phyloP scores from a whole-genome alignment of 73 alveolate species.

The Paramecium biaurelia region DNA sequence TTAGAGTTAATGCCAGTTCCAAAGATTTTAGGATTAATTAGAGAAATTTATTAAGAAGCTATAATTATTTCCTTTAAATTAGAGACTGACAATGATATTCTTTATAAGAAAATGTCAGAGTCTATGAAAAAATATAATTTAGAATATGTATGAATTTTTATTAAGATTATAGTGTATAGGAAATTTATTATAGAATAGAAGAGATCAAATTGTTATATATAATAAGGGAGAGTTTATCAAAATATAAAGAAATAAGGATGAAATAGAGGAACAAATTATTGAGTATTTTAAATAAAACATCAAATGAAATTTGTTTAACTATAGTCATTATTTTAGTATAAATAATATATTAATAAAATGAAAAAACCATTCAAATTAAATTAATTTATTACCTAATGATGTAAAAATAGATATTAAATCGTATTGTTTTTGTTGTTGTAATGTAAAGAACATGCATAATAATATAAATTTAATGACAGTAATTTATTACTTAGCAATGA shows the following conservation, averaged over 20 bases:
- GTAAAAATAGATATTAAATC: not conserved
- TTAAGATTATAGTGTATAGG: not conserved
- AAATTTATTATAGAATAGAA: slow-evolving; percentile 4
- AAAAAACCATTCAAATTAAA: not conserved
- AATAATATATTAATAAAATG: not conserved
- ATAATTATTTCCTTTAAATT: not conserved
- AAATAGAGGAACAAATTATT: not conserved
- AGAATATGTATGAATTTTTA: slow-evolving; percentile 26
- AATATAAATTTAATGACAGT: not conserved
- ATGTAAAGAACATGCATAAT: not conserved
- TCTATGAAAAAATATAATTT: slow-evolving; percentile 15
- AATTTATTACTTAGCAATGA: not conserved
- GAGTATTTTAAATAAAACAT: not conserved
- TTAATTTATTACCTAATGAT: not conserved
- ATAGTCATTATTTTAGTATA: not conserved
- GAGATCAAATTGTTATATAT: not conserved
- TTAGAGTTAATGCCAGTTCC: slow-evolving; percentile 5
- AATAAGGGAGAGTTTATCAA: not conserved
- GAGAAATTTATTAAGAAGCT: not conserved
- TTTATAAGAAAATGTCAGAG: not conserved
- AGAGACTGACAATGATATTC: slow-evolving; percentile 31
- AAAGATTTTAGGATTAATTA: not conserved
- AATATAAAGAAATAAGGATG: not conserved
- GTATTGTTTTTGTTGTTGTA: not conserved
- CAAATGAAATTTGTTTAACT: not conserved